Base-by-base conservation (phyloP, 768 basidiomycete genomes). In the Gymnopilus junonius region DNA sequence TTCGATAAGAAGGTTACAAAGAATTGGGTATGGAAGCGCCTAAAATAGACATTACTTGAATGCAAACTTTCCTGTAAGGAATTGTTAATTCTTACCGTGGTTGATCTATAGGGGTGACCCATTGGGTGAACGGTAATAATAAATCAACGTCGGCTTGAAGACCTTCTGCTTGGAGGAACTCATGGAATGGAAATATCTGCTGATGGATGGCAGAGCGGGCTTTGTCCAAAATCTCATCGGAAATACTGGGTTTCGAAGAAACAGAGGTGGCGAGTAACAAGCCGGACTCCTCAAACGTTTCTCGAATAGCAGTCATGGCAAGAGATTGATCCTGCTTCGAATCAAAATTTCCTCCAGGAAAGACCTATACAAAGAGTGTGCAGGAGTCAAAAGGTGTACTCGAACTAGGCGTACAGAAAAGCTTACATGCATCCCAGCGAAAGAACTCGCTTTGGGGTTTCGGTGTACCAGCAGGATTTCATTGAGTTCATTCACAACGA, bases 261-360 rank as follows among this genome's bases (percentile, higher is more conserved):
- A 62, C 59, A 0, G 79, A 69, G 12, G 85, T 84, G 11, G 87
- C 88, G 14, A 92, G 72, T 14, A 92, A 73, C 29, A 92, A 73
- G 1, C 90, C 91, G 2, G 89, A 82, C 70, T 93, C 91, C 69
- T 93, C 91, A 61, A 93, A 92, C 0, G 90, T 88, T 75, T 93
- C 90, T 17, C 91, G 82, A 45, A 92, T 87, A 3, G 89, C 91
- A 14, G 89, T 91, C 61, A 87, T 79, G 32, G 73, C 72, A 20
- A 89, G 70, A 10, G 85, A 85, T 6, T 70, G 69, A 66, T 91
- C 90, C 65, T 91, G 88, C 58, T 77, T 74, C 51, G 78, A 65
- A 76, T 91, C 90, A 42, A 78, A 81, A 71, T 90, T 90, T 17
- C 91, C 91, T 14, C 91, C 91, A 7, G 91, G 91, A 68, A 92